Percentiles rank a stretch among this genome's conserved stretches.
Conservation (phyloP, 1,284 basidiomycete species). For the Sanghuangporus baumii region DNA sequence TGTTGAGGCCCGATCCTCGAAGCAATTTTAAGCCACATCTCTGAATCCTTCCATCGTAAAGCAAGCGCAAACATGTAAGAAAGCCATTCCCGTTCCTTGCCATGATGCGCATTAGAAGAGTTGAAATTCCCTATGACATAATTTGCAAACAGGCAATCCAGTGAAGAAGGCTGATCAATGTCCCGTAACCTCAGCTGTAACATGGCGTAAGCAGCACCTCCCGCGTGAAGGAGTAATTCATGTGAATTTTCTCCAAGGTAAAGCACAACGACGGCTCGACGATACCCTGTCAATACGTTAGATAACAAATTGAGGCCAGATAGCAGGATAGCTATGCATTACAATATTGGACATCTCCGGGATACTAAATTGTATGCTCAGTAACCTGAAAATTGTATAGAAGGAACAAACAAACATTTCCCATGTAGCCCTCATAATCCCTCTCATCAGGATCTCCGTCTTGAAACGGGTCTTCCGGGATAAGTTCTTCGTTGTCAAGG, state of each 20-base stretch:
- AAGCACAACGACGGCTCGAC: constrained; percentile 36
- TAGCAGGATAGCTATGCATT: neutral
- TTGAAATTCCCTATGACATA: neutral
- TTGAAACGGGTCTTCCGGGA: constrained; percentile 24
- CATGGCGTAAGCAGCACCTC: constrained; percentile 23
- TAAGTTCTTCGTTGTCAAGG: constrained; percentile 21
- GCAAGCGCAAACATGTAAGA: constrained; percentile 1
- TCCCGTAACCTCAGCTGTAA: neutral
- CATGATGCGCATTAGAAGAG: neutral
- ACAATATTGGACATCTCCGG: constrained; percentile 9
- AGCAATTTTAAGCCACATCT: constrained; percentile 1
- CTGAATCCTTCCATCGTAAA: neutral
- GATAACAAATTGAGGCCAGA: neutral
- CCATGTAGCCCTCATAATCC: constrained; percentile 38
- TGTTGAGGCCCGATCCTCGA: neutral
- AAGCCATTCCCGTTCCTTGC: neutral
- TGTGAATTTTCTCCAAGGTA: constrained; percentile 27
- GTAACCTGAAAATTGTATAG: neutral
- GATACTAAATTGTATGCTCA: neutral
- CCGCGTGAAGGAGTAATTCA: constrained; percentile 24
- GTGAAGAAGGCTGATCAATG: neutral
- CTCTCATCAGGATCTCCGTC: constrained; percentile 31
- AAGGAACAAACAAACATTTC: constrained; percentile 31
- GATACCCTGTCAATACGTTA: constrained; percentile 31
- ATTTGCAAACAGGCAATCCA: neutral